Base-by-base conservation (phyloP, 140 eudicot genomes). In the Senecio squalidus region DNA sequence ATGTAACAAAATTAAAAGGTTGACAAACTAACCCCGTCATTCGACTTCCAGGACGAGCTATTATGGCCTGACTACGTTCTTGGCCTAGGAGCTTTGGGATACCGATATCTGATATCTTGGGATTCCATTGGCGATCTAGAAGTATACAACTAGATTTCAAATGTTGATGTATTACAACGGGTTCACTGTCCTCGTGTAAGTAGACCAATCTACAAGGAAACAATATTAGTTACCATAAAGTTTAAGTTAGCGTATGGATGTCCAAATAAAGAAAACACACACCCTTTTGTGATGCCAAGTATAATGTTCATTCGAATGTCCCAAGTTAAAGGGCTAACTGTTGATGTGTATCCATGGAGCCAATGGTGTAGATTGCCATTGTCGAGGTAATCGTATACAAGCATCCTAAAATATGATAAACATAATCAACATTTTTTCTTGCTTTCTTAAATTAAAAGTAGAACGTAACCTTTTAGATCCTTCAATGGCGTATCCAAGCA, bases 301-400 rank as follows among this genome's bases (percentile, higher is more conserved):
- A 88, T 78, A 52, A 88, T 74, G 56, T 79, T 88, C 79, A 84
- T 78, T 7, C 96, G 96, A 30, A 74, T 76, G 18, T 80, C 80
- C 96, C 96, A 88, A 7, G 96, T 88, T 50, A 87, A 55, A 66
- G 95, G 93, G 68, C 93, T 87, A 33, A 80, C 75, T 40, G 78
- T 84, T 41, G 89, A 94, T 4, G 73, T 84, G 13, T 79, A 86
- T 39, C 90, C 96, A 52, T 84, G 96, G 31, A 88, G 96, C 96
- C 96, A 88, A 66, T 88, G 96, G 38, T 88, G 94, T 58, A 88
- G 72, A 74, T 88, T 81, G 15, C 96, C 96, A 43, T 81, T 88
- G 74, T 81, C 86, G 28, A 88, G 90, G 54, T 80, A 88, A 45
- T 88, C 96, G 45, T 88, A 88, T 18, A 88, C 96, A 51, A 88